These are phyloP conservation scores for Apiotrichum mycotoxinovorans DNA, from an alignment of 1,284 basidiomycete species.

Conservation along the genomic window DNA sequence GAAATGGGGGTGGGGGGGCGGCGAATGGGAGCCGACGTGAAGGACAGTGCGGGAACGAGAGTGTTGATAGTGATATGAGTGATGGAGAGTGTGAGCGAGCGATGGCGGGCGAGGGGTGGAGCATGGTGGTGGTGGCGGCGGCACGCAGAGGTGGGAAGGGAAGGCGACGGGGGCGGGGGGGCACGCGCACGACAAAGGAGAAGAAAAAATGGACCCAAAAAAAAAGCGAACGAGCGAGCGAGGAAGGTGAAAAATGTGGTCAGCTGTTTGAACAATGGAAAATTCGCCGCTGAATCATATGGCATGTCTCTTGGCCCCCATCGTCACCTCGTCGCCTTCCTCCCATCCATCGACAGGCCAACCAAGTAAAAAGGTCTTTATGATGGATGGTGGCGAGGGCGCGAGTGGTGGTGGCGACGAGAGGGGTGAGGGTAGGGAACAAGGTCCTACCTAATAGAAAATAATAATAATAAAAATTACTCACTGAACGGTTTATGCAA, in stretches of 20 bases:
- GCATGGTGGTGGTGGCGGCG: not conserved
- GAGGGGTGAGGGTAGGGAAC: not conserved
- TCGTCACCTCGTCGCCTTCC: not conserved
- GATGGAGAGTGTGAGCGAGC: not conserved
- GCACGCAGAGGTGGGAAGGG: not conserved
- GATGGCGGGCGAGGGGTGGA: not conserved
- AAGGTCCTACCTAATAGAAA: too few species aligned
- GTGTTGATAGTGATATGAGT: not conserved
- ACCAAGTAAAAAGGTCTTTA: too few species aligned
- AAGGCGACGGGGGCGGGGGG: not conserved
- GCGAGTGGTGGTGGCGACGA: not conserved
- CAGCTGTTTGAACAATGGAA: not conserved
- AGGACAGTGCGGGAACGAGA: not conserved
- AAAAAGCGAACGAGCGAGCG: not conserved
- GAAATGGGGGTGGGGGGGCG: not conserved
- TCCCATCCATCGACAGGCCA: not conserved
- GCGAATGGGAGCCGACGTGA: not conserved
- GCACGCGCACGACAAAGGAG: not conserved
- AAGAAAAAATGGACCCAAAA: not conserved
- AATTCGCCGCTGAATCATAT: slow-evolving; percentile 2
- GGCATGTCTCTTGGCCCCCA: not conserved
- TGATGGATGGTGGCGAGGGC: not conserved
- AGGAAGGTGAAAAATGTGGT: not conserved
- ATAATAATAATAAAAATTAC: not conserved
- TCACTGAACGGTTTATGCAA: slow-evolving; percentile 16